Conservation (phyloP, 768 basidiomycete genomes). For the Lentinula sp. region DNA sequence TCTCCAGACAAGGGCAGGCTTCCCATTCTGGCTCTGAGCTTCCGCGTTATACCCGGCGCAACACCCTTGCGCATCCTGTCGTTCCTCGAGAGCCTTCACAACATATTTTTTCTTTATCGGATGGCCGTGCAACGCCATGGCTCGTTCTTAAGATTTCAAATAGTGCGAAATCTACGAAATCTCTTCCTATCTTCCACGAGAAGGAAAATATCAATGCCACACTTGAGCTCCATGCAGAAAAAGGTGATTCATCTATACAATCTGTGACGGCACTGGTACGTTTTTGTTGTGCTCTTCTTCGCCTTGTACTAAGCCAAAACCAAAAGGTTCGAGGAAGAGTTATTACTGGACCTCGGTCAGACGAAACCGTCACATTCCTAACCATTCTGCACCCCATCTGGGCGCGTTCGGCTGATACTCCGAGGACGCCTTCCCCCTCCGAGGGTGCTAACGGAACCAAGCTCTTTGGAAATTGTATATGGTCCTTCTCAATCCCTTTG, state of each 20-base stretch:
- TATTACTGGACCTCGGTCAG: constrained; percentile 38
- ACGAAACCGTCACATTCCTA: constrained; percentile 39
- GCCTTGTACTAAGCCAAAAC: not conserved
- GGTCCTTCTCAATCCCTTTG: constrained; percentile 43
- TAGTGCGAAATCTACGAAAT: constrained; percentile 46
- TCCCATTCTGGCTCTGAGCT: constrained; percentile 39
- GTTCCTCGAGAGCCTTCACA: constrained; percentile 37
- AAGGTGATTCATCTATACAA: constrained; percentile 43
- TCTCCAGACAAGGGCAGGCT: constrained; percentile 45
- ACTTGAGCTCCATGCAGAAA: constrained; percentile 41
- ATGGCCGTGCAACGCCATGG: constrained; percentile 37
- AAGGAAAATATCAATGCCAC: constrained; percentile 44
- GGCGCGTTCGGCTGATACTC: constrained; percentile 36
- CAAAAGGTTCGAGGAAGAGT: constrained; percentile 43
- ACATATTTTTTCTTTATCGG: constrained; percentile 35
- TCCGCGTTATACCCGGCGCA: constrained; percentile 43
- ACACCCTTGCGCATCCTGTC: constrained; percentile 33
- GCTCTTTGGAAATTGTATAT: constrained; percentile 38
- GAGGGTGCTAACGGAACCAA: constrained; percentile 34
- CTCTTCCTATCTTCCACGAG: constrained; percentile 47
- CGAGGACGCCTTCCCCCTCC: constrained; percentile 34
- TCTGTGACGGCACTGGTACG: constrained; percentile 37
- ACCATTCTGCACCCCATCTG: constrained; percentile 38
- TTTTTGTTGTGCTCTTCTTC: not conserved
- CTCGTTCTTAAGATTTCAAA: constrained; percentile 40